These are phyloP conservation scores for Chrysosporium queenslandicum DNA, from an alignment of 2,329 filamentous ascomycete genomes.

Conservation along the genomic window DNA sequence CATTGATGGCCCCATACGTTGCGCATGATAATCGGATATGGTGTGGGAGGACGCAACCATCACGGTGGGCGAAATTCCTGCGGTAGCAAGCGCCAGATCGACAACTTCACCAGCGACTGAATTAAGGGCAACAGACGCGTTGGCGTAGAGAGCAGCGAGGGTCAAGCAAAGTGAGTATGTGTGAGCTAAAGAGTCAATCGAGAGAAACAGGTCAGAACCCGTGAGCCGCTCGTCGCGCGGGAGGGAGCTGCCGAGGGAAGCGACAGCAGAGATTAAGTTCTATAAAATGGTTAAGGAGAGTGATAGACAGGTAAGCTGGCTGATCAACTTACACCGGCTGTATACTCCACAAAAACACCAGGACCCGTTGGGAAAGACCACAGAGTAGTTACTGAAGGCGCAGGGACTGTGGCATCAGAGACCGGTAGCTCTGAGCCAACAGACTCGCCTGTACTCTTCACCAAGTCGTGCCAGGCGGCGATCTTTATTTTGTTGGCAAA, in stretches of 20 bases:
- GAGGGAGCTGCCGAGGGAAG: slow-evolving; percentile 64
- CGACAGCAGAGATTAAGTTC: slow-evolving; percentile 82
- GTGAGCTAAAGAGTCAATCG: slow-evolving; percentile 69
- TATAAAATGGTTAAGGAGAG: slow-evolving; percentile 22
- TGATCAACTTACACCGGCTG: slow-evolving; percentile 46
- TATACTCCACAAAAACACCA: slow-evolving; percentile 70
- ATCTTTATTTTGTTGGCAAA: slow-evolving; percentile 66
- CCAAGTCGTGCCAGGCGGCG: slow-evolving; percentile 84
- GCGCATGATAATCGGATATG: slow-evolving; percentile 56
- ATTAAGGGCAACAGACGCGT: slow-evolving; percentile 77
- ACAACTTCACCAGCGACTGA: slow-evolving; percentile 67
- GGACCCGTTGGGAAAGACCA: slow-evolving; percentile 34
- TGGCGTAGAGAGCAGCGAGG: slow-evolving; percentile 71
- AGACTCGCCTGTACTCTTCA: slow-evolving; percentile 56
- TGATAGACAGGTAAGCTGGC: neutral
- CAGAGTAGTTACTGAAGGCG: slow-evolving; percentile 38
- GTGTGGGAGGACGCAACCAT: slow-evolving; percentile 68
- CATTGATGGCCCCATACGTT: slow-evolving; percentile 50
- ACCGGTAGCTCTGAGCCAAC: slow-evolving; percentile 56
- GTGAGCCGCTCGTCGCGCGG: slow-evolving; percentile 64
- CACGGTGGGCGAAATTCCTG: slow-evolving; percentile 68
- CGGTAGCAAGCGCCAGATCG: slow-evolving; percentile 62
- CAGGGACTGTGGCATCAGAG: slow-evolving; percentile 44
- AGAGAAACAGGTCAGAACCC: slow-evolving; percentile 69
- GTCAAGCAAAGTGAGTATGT: slow-evolving; percentile 72